Percentiles rank a stretch among this genome's conserved stretches.
Conservation (phyloP, 768 basidiomycete genomes). For the Boletus coccyginus region DNA sequence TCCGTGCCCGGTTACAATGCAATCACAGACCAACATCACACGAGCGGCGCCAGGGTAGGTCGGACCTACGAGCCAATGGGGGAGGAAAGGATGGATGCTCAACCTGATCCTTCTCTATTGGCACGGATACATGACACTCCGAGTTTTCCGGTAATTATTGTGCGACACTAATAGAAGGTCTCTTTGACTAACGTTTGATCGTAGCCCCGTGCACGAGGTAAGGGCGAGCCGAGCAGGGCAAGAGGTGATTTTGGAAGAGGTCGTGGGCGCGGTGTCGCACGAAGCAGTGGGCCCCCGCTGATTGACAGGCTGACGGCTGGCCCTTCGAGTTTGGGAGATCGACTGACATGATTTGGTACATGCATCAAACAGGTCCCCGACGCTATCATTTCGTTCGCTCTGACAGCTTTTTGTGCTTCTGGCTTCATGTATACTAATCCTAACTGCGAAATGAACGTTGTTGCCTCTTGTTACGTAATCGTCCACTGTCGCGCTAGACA, state of each 20-base stretch:
- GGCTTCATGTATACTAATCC: constrained; percentile 1
- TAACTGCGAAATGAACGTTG: not conserved
- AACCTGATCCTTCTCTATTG: constrained; percentile 20
- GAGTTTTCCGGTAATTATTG: constrained; percentile 18
- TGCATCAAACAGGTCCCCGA: not conserved
- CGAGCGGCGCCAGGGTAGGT: constrained; percentile 4
- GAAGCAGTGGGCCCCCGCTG: constrained; percentile 16
- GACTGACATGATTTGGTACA: constrained; percentile 16
- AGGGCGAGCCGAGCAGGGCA: constrained; percentile 11
- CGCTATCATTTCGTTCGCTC: not conserved
- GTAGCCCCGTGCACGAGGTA: constrained; percentile 26
- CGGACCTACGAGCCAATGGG: constrained; percentile 9
- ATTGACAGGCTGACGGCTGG: constrained; percentile 14
- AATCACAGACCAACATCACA: constrained; percentile 4
- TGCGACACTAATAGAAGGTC: not conserved
- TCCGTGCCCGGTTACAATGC: not conserved
- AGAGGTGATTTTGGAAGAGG: constrained; percentile 24
- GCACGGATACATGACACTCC: constrained; percentile 22
- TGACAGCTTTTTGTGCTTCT: not conserved
- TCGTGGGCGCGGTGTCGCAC: constrained; percentile 19
- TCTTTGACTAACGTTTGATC: not conserved
- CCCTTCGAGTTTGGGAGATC: constrained; percentile 17
- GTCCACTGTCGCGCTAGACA: not conserved
- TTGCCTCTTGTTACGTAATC: constrained; percentile 18
- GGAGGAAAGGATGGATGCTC: constrained; percentile 12